phyloP scores from a whole-genome alignment of 2,329 filamentous ascomycete genomes.

The Clarireedia homoeocarpa region DNA sequence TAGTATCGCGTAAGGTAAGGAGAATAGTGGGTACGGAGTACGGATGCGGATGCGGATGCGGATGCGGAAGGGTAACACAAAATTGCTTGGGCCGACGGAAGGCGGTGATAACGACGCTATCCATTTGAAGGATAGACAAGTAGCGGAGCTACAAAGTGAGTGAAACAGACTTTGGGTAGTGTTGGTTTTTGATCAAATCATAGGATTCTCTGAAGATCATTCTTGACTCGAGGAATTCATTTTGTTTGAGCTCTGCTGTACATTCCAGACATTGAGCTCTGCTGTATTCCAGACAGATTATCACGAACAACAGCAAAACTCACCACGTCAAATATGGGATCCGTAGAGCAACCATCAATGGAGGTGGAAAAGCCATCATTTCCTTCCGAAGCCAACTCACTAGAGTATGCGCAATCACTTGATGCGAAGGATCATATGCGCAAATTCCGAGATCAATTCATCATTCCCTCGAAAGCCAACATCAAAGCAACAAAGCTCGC shows the following conservation, averaged over 20 bases:
- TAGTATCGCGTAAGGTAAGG: constrained; percentile 4
- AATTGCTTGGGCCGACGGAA: constrained; percentile 1
- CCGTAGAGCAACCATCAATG: constrained; percentile 12
- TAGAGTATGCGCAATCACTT: constrained; percentile 43
- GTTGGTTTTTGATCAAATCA: neutral
- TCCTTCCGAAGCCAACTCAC: constrained; percentile 36
- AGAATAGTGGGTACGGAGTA: constrained; percentile 5
- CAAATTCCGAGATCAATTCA: constrained; percentile 61
- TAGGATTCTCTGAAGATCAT: neutral
- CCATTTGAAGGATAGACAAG: neutral
- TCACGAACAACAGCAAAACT: neutral
- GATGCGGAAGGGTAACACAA: neutral
- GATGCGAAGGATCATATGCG: constrained; percentile 55
- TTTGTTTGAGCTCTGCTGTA: no score
- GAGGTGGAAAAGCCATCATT: constrained; percentile 33
- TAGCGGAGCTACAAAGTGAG: constrained; percentile 3
- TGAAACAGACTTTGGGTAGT: neutral
- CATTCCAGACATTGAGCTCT: no score
- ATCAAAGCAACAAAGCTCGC: constrained; percentile 51
- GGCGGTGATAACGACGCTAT: neutral
- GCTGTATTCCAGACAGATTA: no score
- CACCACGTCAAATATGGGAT: constrained; percentile 19
- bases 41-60: constrained; percentile 19
- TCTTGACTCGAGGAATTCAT: neutral
- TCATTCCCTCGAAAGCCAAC: constrained; percentile 67